These are phyloP conservation scores for Collybiopsis confluens DNA, from an alignment of 768 basidiomycete genomes.

Conservation along the genomic window DNA sequence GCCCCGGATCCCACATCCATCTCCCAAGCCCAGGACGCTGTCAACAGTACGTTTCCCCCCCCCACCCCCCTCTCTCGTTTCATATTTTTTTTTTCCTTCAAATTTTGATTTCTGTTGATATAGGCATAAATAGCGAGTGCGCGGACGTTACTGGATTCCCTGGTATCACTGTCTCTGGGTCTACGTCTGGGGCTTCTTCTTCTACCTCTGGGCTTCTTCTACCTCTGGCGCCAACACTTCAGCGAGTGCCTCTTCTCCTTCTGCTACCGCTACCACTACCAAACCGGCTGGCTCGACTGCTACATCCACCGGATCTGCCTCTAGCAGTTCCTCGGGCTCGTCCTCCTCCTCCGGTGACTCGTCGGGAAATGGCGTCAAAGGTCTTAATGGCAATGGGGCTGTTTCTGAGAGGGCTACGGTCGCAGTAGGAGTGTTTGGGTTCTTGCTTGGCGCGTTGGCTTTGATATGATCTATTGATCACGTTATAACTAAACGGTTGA, in stretches of 20 bases:
- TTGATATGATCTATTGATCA: background rate
- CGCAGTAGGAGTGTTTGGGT: background rate
- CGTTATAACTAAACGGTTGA: too few relatives aligned
- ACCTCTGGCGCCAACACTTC: background rate
- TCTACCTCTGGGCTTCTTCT: background rate
- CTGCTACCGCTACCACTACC: background rate
- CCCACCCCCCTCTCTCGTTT: too few relatives aligned
- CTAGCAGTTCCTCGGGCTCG: background rate
- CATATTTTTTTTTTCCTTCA: background rate
- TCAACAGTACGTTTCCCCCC: background rate
- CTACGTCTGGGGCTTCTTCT: too few relatives aligned
- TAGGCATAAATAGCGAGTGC: background rate
- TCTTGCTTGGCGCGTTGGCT: background rate
- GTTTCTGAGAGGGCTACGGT: background rate
- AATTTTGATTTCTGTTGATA: too few relatives aligned
- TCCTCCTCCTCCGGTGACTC: too few relatives aligned
- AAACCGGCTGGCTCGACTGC: background rate
- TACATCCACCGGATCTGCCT: background rate
- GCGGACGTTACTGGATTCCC: background rate
- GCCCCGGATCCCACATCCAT: background rate
- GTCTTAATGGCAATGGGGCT: background rate
- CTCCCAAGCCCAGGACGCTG: background rate
- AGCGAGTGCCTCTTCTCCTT: background rate
- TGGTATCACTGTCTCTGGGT: background rate
- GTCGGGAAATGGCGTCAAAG: background rate